Evolutionary conservation across 805 yeast species (phyloP), one percentile per base, ranked within the genome.

Genomic region (fission yeast (Schizosaccharomyces pombe)): DNA sequence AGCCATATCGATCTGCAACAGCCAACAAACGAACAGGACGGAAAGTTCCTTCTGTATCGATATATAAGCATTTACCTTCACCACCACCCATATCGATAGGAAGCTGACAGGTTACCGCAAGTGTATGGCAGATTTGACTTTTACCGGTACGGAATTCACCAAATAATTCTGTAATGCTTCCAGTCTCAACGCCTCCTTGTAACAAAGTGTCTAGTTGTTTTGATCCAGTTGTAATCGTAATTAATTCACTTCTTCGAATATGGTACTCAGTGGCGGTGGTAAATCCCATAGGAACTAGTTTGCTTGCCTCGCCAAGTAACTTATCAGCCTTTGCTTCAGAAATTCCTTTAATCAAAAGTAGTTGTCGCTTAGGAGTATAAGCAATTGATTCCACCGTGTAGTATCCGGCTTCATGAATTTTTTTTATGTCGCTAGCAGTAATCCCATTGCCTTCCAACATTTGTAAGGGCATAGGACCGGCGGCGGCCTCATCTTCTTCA

Each of bases 111-210:
- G 96, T 89, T 5, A 91, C 95, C 0, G 97, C 95, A 55, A 91
- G 72, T 1, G 97, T 91, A 65, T 91, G 98, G 67, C 98, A 91
- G 52, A 91, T 69, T 70, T 91, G 98, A 3, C 96, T 85, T 65
- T 91, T 91, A 51, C 98, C 98, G 1, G 98, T 91, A 70, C 97
- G 78, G 66, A 87, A 91, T 67, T 91, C 98, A 37, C 98, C 98
- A 70, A 85, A 91, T 6, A 89, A 76, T 68, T 91, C 98, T 1
- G 98, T 91, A 59, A 91, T 82, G 1, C 95, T 83, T 1, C 98
- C 98, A 0, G 98, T 91, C 66, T 91, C 98, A 54, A 91, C 76
- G 47, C 98, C 98, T 55, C 98, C 98, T 8, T 96, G 96, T 40
- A 91, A 71, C 53, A 91, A 70, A 1, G 95, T 85, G 65, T 91